Base-by-base conservation (phyloP, 2,329 filamentous ascomycete species). In the Trichoderma polysporum region DNA sequence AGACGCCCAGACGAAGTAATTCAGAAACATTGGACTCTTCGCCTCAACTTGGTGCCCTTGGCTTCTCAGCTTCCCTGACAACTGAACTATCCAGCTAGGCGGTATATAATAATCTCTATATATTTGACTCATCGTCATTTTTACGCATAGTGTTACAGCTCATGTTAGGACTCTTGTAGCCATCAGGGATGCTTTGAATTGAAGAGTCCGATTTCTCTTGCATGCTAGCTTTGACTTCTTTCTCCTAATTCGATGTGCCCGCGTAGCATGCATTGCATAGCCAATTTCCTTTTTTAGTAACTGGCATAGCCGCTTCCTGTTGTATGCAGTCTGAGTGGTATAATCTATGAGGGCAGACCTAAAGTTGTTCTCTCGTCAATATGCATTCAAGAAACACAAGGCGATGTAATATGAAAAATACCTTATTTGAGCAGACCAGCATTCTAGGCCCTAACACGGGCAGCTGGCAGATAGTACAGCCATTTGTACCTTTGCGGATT, bases 371-470 rank as follows among this genome's bases (percentile, higher is more conserved):
- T n/a, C 12, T 39, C 8, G 35, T 47, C 25, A 53, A n/a, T n/a
- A 35, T 27, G 15, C n/a, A 2, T 45, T 52, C 10, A n/a, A 37
- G 27, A 12, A 58, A 35, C 27, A 45, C 3, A 25, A 9, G 27
- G 27, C 17, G 33, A 53, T 8, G n/a, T 33, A 22, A 29, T 13
- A 31, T 6, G 27, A 60, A 22, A 76, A 79, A 76, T 73, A 86
- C 84, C 76, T 81, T 78, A 69, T 85, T 85, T 4, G 79, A 76
- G 72, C 85, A 87, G 29, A 85, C 73, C 33, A 86, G 74, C 70
- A 83, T 76, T 12, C 76, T 78, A 3, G 83, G 80, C 2, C 83
- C 83, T 25, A 82, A 75, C 25, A 85, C 83, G 5, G 80, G 79
- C 52, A 83, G 78, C 12, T 80, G 80, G 69, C 85, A 87, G 15